Evolutionary conservation across 148 eudicot genomes (phyloP), one percentile per base, ranked within the genome.

Genomic region (Simmondsia chinensis): DNA sequence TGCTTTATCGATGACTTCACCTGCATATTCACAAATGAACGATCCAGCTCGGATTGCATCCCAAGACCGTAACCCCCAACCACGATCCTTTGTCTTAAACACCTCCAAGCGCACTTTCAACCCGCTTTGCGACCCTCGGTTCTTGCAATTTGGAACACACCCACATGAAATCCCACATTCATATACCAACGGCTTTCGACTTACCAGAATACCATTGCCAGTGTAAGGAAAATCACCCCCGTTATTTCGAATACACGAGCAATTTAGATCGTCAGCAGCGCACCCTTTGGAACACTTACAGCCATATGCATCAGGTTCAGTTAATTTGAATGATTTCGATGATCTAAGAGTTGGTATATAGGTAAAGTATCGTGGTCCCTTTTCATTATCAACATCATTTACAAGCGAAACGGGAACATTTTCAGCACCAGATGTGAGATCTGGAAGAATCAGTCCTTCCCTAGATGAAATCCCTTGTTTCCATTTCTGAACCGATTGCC

Each of bases 401-500:
- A 89, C 94, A 43, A 89, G 86, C 15, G 79, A 68, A 14, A 89
- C 80, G 0, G 93, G 93, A 23, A 65, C 59, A 45, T 26, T 68
- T 65, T 89, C 97, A 5, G 73, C 78, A 10, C 95, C 88, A 12
- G 93, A 81, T 55, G 95, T 69, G 31, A 89, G 75, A 58, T 89
- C 97, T 1, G 85, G 93, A 20, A 85, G 70, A 60, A 89, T 79
- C 40, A 82, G 57, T 22, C 97, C 93, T 5, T 63, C 52, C 70
- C 95, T 75, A 27, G 83, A 49, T 12, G 63, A 39, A 13, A 37
- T 39, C 25, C 79, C 79, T 13, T 71, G 80, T 49, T 71, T 89
- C 97, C 97, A 89, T 39, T 77, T 86, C 70, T 75, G 75, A 60
- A 89, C 48, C 12, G 91, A 64, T 61, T 85, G 86, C 97, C 95